These are phyloP conservation scores for Neopestalotiopsis sp. DNA, from an alignment of 2,329 filamentous ascomycete species.

Conservation along the genomic window DNA sequence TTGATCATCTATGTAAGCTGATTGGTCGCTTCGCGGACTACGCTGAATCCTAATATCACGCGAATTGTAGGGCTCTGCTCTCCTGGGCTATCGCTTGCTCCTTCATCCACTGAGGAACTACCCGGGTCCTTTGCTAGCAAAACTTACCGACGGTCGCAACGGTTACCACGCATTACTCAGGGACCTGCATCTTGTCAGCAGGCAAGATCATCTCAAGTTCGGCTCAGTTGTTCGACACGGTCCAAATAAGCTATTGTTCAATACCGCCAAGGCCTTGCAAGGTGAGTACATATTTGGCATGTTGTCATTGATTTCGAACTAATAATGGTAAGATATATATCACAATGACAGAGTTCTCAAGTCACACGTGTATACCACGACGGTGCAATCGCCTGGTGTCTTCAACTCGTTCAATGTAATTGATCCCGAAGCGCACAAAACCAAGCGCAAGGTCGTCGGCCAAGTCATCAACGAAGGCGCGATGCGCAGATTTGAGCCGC, in stretches of 20 bases:
- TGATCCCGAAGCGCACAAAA: slow-evolving; percentile 4
- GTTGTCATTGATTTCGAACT: not conserved
- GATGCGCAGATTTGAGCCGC: slow-evolving; percentile 14
- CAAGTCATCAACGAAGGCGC: slow-evolving; percentile 15
- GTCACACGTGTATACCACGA: slow-evolving; percentile 26
- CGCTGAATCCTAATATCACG: not conserved
- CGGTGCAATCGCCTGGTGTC: slow-evolving; percentile 19
- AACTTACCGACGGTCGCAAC: not conserved
- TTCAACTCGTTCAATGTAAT: slow-evolving; percentile 21
- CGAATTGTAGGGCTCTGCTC: not conserved
- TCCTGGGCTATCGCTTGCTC: not conserved
- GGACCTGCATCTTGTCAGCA: not conserved
- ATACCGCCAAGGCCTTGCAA: slow-evolving; percentile 24
- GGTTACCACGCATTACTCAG: not conserved
- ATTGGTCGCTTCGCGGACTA: not conserved
- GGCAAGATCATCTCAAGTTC: slow-evolving; percentile 13
- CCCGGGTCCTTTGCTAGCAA: slow-evolving; percentile 2
- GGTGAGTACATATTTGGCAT: not conserved
- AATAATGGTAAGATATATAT: slow-evolving; percentile 25
- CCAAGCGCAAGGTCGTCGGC: slow-evolving; percentile 14
- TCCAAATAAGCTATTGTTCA: slow-evolving; percentile 28
- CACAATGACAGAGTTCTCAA: slow-evolving; percentile 27
- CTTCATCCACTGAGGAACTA: not conserved
- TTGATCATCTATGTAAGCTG: not conserved
- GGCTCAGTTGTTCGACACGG: slow-evolving; percentile 25